Base-by-base conservation (phyloP, 2,329 filamentous ascomycete genomes). In the Nothophoma quercina region DNA sequence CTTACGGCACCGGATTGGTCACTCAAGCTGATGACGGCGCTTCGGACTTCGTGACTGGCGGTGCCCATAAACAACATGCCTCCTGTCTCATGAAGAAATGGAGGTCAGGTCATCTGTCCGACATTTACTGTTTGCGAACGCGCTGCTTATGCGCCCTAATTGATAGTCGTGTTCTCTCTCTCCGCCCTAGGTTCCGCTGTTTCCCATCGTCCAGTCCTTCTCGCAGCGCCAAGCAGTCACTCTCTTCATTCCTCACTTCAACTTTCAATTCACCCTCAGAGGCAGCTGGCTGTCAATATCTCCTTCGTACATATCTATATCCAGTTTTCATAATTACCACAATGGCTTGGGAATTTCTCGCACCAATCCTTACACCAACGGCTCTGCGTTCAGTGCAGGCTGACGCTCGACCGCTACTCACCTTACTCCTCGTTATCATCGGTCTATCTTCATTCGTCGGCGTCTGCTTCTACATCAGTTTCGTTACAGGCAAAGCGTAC, bases 381-480 rank as follows among this genome's bases (percentile, higher is more conserved):
- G 67, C 67, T n/a, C 56, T 70, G 29, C 67, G 67, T 46, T 68
- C 64, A 23, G 65, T 70, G n/a, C 59, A 70, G 50, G 65, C 65
- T 25, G 67, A 93, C 71, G 88, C 90, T 9, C 88, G 93, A 2
- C 95, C 93, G 13, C 92, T 98, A 64, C 85, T 96, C 62, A 88
- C 88, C 15, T 96, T 92, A 0, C 76, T 90, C 51, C 93, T 98
- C 75, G 85, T 93, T 40, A 78, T 96, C 50, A 82, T 86, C 55
- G 91, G 91, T 36, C 81, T 97, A 9, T 54, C 57, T 7, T 38
- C 57, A 4, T 63, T 69, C 28, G 62, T 64, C 21, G 43, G 47
- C 3, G 34, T 68, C 15, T 65, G 62, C 47, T 68, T 65, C 59
- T 70, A 67, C 49, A 62, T 68, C 44, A 58, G 63, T 49, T 69